Conservation (phyloP, 2,329 filamentous ascomycete species). For the Xylaria hypoxylon region DNA sequence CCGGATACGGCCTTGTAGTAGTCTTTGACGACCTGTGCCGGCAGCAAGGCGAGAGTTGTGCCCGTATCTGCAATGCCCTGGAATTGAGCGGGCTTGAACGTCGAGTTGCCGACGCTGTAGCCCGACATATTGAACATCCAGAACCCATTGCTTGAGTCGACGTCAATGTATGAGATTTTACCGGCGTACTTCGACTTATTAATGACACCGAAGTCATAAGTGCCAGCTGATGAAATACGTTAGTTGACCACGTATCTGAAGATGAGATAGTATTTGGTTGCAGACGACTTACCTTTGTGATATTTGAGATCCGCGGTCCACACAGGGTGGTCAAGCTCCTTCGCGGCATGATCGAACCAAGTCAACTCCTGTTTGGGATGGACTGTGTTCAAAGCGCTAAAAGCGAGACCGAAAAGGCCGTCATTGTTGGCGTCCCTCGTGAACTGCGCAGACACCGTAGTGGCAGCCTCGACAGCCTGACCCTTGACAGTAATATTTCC, state of each 20-base stretch:
- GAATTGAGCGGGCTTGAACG: slow-evolving; percentile 10
- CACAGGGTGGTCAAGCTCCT: slow-evolving; percentile 45
- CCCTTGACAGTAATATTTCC: slow-evolving; percentile 46
- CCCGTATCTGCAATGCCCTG: slow-evolving; percentile 69
- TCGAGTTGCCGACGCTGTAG: slow-evolving; percentile 41
- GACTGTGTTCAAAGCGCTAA: slow-evolving; percentile 51
- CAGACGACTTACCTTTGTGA: slow-evolving; percentile 30
- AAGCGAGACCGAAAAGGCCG: slow-evolving; percentile 51
- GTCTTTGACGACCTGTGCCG: slow-evolving; percentile 55
- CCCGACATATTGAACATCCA: slow-evolving; percentile 51
- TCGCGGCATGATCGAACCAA: slow-evolving; percentile 51
- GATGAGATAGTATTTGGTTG: not conserved
- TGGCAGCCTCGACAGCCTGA: slow-evolving; percentile 51
- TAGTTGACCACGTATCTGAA: not conserved
- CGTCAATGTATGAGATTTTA: slow-evolving; percentile 49
- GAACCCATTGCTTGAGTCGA: slow-evolving; percentile 49
- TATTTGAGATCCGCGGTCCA: slow-evolving; percentile 53
- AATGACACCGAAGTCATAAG: slow-evolving; percentile 54
- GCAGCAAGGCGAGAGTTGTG: slow-evolving; percentile 64
- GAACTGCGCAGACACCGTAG: slow-evolving; percentile 47
- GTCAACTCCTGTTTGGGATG: slow-evolving; percentile 45
- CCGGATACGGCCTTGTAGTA: slow-evolving; percentile 64
- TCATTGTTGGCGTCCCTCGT: slow-evolving; percentile 47
- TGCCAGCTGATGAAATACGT: slow-evolving; percentile 44
- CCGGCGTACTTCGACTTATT: slow-evolving; percentile 49